Percentiles rank a stretch among this genome's conserved stretches.
phyloP scores from a whole-genome alignment of 768 basidiomycete species.

The Coprinellus micaceus region DNA sequence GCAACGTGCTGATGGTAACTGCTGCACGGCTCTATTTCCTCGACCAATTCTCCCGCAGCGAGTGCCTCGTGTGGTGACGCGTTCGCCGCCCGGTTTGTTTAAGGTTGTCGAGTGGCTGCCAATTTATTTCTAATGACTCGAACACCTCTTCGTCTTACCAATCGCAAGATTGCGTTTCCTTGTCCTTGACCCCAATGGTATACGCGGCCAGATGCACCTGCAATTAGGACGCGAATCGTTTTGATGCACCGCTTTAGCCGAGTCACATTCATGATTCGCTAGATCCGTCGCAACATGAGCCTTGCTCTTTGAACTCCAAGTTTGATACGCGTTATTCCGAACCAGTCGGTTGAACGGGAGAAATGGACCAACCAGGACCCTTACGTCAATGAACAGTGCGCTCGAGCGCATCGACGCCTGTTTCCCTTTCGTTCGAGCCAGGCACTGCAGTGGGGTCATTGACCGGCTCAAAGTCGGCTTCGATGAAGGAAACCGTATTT shows the following conservation, averaged over 20 bases:
- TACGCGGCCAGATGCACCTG: neutral
- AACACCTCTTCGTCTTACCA: neutral
- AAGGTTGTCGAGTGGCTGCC: no score
- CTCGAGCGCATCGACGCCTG: neutral
- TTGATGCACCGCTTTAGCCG: slow-evolving; percentile 5
- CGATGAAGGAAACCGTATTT: neutral
- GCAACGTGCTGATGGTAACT: neutral
- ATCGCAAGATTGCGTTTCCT: neutral
- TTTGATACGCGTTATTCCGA: slow-evolving; percentile 5
- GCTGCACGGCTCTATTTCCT: neutral
- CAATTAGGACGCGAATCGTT: slow-evolving; percentile 2
- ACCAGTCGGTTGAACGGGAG: slow-evolving; percentile 5
- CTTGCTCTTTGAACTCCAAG: neutral
- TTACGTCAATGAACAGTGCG: slow-evolving; percentile 10
- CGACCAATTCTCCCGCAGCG: neutral
- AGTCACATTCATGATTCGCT: slow-evolving; percentile 5
- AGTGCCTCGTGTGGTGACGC: neutral
- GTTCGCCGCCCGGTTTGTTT: neutral
- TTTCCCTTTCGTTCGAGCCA: neutral
- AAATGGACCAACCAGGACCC: neutral
- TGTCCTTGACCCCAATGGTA: neutral
- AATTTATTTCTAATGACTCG: slow-evolving; percentile 2
- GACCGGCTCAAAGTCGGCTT: slow-evolving; percentile 6
- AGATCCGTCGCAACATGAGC: neutral
- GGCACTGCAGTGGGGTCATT: slow-evolving; percentile 4